Percentiles rank a stretch among this genome's conserved stretches.
Evolutionary conservation across 805 yeast species (phyloP).

Genomic region (Candida schatavii): DNA sequence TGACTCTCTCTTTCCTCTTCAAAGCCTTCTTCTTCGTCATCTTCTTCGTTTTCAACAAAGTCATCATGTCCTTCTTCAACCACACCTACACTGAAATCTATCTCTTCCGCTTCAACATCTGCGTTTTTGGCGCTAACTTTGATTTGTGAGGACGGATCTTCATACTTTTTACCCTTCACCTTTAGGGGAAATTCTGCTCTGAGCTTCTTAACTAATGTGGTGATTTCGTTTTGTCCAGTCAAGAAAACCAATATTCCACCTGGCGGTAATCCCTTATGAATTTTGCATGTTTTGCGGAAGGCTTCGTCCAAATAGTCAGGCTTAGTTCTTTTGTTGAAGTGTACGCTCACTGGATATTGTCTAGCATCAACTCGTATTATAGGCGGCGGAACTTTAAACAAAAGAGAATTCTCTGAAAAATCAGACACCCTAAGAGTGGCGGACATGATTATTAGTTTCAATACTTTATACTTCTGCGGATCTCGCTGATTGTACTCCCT

Average conservation of each 20-base stretch:
- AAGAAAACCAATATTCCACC: conserved; percentile 91
- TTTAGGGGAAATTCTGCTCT: conserved; percentile 65
- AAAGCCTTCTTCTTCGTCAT: conserved; percentile 60
- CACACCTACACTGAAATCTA: conserved; percentile 63
- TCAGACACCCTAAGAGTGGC: conserved; percentile 94
- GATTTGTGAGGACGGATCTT: conserved; percentile 26
- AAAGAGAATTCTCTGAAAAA: conserved; percentile 73
- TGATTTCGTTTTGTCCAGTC: conserved; percentile 94
- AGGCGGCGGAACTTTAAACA: conserved; percentile 80
- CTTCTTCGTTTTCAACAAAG: conserved; percentile 48
- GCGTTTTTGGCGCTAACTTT: conserved; percentile 59
- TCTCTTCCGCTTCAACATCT: conserved; percentile 82
- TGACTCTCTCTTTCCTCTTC: conserved; percentile 72
- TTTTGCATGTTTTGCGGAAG: conserved; percentile 77
- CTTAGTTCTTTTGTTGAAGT: conserved; percentile 79
- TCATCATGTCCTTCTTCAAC: conserved; percentile 36
- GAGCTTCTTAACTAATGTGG: conserved; percentile 65
- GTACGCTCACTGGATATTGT: conserved; percentile 90
- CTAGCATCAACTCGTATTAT: conserved; percentile 86
- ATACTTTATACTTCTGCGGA: conserved; percentile 51
- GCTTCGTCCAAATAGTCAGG: conserved; percentile 85
- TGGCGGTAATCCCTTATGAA: conserved; percentile 81
- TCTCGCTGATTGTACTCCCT: conserved; percentile 46
- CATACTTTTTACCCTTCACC: conserved; percentile 19
- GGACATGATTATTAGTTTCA: conserved; percentile 91